These are phyloP conservation scores for Zymoseptoria crescenta DNA, from an alignment of 2,329 filamentous ascomycete genomes.

Conservation along the genomic window DNA sequence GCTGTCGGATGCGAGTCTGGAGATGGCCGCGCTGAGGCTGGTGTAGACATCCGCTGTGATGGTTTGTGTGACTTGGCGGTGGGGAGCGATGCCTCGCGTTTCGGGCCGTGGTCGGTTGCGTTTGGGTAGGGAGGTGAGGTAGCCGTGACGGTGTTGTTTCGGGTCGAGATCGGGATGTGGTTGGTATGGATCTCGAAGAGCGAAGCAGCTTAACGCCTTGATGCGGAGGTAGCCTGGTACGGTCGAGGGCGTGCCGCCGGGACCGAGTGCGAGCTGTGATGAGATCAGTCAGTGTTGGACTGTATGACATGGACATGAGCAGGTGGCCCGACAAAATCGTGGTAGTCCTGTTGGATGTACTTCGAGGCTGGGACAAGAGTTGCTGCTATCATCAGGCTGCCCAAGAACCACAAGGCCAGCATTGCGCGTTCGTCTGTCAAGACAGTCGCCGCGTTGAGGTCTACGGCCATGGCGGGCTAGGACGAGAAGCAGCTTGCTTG, in stretches of 20 bases:
- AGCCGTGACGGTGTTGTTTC: slow-evolving; percentile 49
- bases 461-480: neutral
- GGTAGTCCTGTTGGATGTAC: slow-evolving; percentile 4
- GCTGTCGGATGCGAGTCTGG: slow-evolving; percentile 40
- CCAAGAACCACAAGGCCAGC: neutral
- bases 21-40: slow-evolving; percentile 48
- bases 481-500: neutral
- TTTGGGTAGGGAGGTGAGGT: slow-evolving; percentile 53
- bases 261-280: slow-evolving; percentile 51
- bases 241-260: slow-evolving; percentile 71
- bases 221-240: slow-evolving; percentile 65
- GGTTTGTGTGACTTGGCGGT: slow-evolving; percentile 67
- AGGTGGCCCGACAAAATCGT: slow-evolving; percentile 2
- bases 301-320: neutral
- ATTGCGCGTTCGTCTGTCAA: neutral
- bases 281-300: neutral
- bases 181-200: slow-evolving; percentile 60
- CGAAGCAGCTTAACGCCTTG: slow-evolving; percentile 63
- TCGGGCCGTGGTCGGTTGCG: slow-evolving; percentile 57
- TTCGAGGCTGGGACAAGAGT: neutral
- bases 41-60: slow-evolving; percentile 48
- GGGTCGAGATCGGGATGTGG: slow-evolving; percentile 47
- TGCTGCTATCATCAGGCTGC: neutral
- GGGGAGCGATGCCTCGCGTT: slow-evolving; percentile 71
- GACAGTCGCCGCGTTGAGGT: neutral